Conservation (phyloP, 106 monocot species). For the Acorus calamus region DNA sequence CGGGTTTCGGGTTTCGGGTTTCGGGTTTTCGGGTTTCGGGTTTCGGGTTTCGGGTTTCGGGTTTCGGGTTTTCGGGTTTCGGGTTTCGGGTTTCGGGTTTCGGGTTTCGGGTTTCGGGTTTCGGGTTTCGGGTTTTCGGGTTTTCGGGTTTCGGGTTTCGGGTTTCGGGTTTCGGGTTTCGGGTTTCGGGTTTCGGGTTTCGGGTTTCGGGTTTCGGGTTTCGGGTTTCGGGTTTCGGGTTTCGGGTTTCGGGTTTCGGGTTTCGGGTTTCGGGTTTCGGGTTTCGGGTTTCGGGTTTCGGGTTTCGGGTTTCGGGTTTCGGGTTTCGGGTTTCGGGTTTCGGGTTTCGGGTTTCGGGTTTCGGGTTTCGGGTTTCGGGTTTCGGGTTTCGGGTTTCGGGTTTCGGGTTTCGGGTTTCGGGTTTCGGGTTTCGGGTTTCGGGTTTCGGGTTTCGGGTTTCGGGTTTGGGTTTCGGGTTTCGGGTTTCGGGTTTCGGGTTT, state of each 20-base stretch:
- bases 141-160: slow-evolving; percentile 26
- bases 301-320: slow-evolving; percentile 23
- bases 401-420: slow-evolving; percentile 20
- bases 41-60: too few relatives aligned
- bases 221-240: slow-evolving; percentile 2
- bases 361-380: slow-evolving; percentile 26
- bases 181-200: slow-evolving; percentile 7
- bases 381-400: slow-evolving; percentile 23
- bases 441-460: slow-evolving; percentile 30
- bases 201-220: slow-evolving; percentile 4
- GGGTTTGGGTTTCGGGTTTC: slow-evolving; percentile 31
- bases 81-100: too few relatives aligned
- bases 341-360: slow-evolving; percentile 22
- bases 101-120: too few relatives aligned
- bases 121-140: too few relatives aligned
- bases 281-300: slow-evolving; percentile 25
- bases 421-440: slow-evolving; percentile 29
- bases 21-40: too few relatives aligned
- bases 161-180: slow-evolving; percentile 27
- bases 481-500: slow-evolving; percentile 26
- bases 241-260: slow-evolving; percentile 28
- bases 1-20: too few relatives aligned
- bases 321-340: slow-evolving; percentile 17
- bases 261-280: slow-evolving; percentile 26
- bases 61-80: too few relatives aligned